Evolutionary conservation across 768 basidiomycete species (phyloP), one percentile per base, ranked within the genome.

Genomic region (Mycena rosella): DNA sequence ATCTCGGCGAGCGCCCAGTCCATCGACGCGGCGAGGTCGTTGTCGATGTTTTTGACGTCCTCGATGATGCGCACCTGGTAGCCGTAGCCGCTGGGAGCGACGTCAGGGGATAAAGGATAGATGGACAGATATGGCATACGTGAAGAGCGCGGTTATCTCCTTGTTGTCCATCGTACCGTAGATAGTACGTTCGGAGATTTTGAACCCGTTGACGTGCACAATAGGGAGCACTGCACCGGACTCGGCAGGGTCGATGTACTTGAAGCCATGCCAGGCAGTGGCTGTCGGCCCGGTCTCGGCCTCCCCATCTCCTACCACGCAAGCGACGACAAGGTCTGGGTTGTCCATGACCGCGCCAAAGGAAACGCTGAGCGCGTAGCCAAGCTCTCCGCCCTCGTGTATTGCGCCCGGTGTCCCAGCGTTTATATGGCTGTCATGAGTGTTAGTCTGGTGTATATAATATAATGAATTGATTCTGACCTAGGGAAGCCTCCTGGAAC

Each of bases 321-420:
- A 94, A 53, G 90, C 85, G 22, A 91, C 88, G 72, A 96, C 86
- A 20, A 95, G 88, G 74, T 96, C 85, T 10, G 95, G 95, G 69
- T 94, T 91, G 77, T 98, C 96, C 93, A 97, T 95, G 72, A 94
- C 89, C 27, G 93, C 90, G 38, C 96, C 96, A 74, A 94, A 96
- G 0, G 94, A 86, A 11, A 95, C 95, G 45, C 90, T 86, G 40
- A 96, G 88, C 5, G 94, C 94, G 71, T 96, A 97, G 10, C 96
- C 95, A 17, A 96, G 86, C 77, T 96, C 96, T 30, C 91, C 92
- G 60, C 96, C 96, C 79, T 98, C 96, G 72, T 98, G 96, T 68
- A 98, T 96, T 4, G 88, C 85, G 7, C 96, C 96, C 22, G 95
- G 96, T 0, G 94, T 95, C 77, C 94, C 88, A 0, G 95, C 92